These are phyloP conservation scores for Citeromyces hawaiiensis DNA, from an alignment of 1,139 yeast species.

Conservation along the genomic window DNA sequence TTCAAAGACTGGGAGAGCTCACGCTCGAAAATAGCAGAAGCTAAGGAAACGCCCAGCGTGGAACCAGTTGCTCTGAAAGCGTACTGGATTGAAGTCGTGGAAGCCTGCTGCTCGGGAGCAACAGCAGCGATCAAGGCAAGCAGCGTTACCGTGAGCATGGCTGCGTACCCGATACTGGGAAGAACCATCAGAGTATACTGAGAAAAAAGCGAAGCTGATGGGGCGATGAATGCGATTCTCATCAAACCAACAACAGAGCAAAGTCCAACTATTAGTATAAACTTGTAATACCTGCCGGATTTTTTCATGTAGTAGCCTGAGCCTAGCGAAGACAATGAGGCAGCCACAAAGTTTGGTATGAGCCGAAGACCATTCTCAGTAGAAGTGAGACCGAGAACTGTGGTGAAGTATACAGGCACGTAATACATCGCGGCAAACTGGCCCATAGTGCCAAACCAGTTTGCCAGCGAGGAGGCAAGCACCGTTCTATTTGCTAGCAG, in stretches of 20 bases:
- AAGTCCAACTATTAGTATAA: constrained; percentile 12
- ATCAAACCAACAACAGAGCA: constrained; percentile 16
- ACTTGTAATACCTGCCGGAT: constrained; percentile 20
- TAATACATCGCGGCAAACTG: constrained; percentile 18
- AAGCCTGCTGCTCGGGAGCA: constrained; percentile 32
- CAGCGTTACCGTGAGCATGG: constrained; percentile 34
- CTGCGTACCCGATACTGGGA: constrained; percentile 29
- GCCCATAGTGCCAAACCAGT: constrained; percentile 26
- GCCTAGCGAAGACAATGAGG: constrained; percentile 18
- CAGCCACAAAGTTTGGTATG: constrained; percentile 18
- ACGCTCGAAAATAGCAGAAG: constrained; percentile 32
- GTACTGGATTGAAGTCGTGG: constrained; percentile 40
- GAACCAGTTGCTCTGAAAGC: constrained; percentile 44
- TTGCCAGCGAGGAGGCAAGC: constrained; percentile 21
- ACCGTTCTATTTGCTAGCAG: constrained; percentile 20
- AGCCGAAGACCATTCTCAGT: constrained; percentile 24
- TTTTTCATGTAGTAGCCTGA: constrained; percentile 23
- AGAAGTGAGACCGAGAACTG: constrained; percentile 17
- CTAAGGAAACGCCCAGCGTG: constrained; percentile 35
- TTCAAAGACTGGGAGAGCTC: constrained; percentile 13
- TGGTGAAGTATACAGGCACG: constrained; percentile 19
- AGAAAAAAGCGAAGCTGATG: constrained; percentile 11
- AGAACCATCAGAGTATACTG: constrained; percentile 22
- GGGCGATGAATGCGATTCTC: constrained; percentile 4
- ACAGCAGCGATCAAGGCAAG: constrained; percentile 39